Evolutionary conservation across 2,329 filamentous ascomycete species (phyloP), one percentile per base, ranked within the genome.

Genomic region (Colletotrichum spinosum): DNA sequence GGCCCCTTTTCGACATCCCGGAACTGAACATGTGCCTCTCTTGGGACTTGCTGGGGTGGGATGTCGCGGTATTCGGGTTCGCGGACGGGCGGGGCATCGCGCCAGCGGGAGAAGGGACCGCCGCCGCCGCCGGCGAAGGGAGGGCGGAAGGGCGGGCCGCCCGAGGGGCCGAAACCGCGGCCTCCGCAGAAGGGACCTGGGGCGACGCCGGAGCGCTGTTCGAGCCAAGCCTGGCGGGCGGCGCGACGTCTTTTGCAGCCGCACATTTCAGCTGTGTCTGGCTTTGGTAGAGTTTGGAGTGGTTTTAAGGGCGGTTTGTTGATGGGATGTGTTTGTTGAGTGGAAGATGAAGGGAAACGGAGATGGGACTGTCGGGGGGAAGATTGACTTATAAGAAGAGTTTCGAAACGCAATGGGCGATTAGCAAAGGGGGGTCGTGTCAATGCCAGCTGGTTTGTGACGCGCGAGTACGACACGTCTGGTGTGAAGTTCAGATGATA

Each of bases 141-240:
- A n/a, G 56, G 45, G 10, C 51, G 57, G 51, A 50, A 45, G 1
- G 39, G 44, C 13, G 45, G 51, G 33, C 51, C 62, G 6, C 44
- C 11, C 41, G 41, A 17, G 11, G 56, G 34, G 17, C 56, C 45
- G 13, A 55, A 55, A 13, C 35, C 34, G n/a, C 57, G 46, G 42
- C 51, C 46, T 55, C 34, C 46, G 9, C 62, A 46, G 10, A 57
- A 39, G 41, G 41, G 42, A n/a, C 37, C 51, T 2, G 41, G 25
- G 25, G 25, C 4, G 25, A 25, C 25, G 25, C 25, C 57, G 17
- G 57, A 51, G 9, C 58, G 62, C 33, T 62, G 57, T 48, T 65
- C 62, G 25, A 65, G 39, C 62, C 62, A 65, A n/a, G 62, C 62
- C 11, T 53, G 45, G 10, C 62, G 62, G 46, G 62, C 62, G 12